phyloP scores from a whole-genome alignment of 2,329 filamentous ascomycete species.

The Hypomyces perniciosus region DNA sequence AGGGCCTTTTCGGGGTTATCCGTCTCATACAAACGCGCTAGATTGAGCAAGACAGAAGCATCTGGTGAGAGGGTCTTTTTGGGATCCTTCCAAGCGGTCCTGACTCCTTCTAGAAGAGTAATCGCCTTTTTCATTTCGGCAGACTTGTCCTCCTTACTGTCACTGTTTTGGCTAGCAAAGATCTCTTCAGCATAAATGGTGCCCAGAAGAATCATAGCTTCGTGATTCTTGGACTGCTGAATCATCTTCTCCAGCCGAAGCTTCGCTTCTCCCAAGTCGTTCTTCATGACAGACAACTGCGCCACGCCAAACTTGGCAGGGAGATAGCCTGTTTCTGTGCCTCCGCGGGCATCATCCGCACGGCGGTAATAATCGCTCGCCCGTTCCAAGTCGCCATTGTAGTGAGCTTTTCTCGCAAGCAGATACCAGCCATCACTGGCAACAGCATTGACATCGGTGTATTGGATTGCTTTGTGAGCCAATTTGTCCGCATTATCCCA shows the following conservation, averaged over 20 bases:
- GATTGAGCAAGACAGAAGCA: conserved; percentile 80
- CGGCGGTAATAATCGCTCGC: conserved; percentile 83
- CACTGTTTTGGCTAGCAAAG: conserved; percentile 67
- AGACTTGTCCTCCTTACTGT: conserved; percentile 79
- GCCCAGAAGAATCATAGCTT: conserved; percentile 87
- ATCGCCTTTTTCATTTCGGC: conserved; percentile 83
- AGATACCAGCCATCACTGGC: conserved; percentile 98
- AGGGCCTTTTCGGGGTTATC: conserved; percentile 85
- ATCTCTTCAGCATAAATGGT: conserved; percentile 93
- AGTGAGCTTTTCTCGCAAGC: conserved; percentile 85
- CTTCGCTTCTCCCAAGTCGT: conserved; percentile 86
- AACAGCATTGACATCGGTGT: conserved; percentile 92
- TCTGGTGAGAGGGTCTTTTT: conserved; percentile 80
- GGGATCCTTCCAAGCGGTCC: conserved; percentile 84
- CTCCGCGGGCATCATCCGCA: conserved; percentile 86
- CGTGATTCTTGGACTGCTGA: conserved; percentile 73
- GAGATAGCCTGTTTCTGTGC: conserved; percentile 82
- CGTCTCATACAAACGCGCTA: conserved; percentile 83
- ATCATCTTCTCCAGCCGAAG: conserved; percentile 91
- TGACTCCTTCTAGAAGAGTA: conserved; percentile 74
- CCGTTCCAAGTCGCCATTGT: conserved; percentile 64
- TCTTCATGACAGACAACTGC: conserved; percentile 78
- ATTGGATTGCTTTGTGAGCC: conserved; percentile 87
- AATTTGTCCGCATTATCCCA: conserved; percentile 78
- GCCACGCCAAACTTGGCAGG: conserved; percentile 93